phyloP scores from a whole-genome alignment of 768 basidiomycete species.

The Panellus pusillus region DNA sequence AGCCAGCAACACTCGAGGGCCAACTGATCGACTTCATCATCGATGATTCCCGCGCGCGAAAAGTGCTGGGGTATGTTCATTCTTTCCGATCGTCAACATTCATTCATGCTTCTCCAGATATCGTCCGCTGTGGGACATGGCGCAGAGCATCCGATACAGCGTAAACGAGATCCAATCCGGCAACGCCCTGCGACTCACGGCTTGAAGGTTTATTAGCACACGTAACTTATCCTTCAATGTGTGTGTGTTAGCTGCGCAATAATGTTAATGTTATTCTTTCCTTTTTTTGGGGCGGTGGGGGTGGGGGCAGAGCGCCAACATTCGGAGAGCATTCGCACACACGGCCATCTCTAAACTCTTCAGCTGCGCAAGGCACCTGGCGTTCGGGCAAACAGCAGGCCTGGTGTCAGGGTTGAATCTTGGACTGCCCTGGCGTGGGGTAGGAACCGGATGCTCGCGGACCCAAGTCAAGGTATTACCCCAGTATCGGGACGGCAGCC shows the following conservation, averaged over 20 bases:
- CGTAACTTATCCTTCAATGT: neutral
- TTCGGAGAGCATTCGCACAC: constrained; percentile 29
- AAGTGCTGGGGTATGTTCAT: constrained; percentile 30
- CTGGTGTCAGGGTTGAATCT: constrained; percentile 34
- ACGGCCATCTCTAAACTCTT: constrained; percentile 35
- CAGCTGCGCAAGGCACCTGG: constrained; percentile 44
- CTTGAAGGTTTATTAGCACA: constrained; percentile 9
- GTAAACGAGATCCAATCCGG: constrained; percentile 34
- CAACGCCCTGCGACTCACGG: constrained; percentile 24
- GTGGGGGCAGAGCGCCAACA: constrained; percentile 36
- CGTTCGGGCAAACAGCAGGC: constrained; percentile 40
- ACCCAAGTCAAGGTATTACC: no score
- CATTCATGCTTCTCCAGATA: constrained; percentile 21
- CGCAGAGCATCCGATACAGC: constrained; percentile 32
- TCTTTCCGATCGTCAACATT: neutral
- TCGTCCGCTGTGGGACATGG: constrained; percentile 31
- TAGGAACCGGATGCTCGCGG: no score
- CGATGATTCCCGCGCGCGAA: constrained; percentile 35
- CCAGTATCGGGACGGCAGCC: no score
- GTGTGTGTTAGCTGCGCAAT: no score
- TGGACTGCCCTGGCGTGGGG: no score
- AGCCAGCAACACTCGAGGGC: constrained; percentile 31
- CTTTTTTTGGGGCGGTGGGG: constrained; percentile 30
- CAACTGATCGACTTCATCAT: constrained; percentile 31
- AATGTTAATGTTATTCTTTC: constrained; percentile 33